A percentile compares a stretch with the other conserved stretches of the same genome.
Conservation (phyloP, 805 yeast species). For the Kodamaea leandrae region DNA sequence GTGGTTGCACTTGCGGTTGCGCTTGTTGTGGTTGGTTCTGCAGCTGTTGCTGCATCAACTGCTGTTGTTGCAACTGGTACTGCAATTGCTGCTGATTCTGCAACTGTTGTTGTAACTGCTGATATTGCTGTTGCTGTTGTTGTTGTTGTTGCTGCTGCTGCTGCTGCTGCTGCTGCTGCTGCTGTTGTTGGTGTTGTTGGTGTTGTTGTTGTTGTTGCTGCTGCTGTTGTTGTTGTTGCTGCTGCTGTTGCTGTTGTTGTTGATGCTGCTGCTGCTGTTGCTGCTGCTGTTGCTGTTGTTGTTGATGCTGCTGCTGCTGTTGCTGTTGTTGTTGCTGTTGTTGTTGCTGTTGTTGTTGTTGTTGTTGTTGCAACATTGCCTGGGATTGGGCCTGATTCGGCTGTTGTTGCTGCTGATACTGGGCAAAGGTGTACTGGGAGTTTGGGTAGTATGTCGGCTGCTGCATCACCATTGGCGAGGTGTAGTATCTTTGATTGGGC, state of each 20-base stretch:
- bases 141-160: constrained; percentile 11
- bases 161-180: constrained; percentile 8
- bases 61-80: too few species aligned
- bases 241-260: constrained; percentile 5
- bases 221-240: constrained; percentile 10
- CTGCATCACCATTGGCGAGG: constrained; percentile 24
- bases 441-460: constrained; percentile 20
- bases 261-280: constrained; percentile 9
- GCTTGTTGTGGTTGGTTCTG: constrained; percentile 1
- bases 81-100: constrained; percentile 5
- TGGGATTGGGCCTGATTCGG: constrained; percentile 13
- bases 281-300: constrained; percentile 5
- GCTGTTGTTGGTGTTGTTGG: constrained; percentile 5
- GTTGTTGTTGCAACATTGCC: constrained; percentile 13
- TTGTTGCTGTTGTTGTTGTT: constrained; percentile 13
- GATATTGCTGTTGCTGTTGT: constrained; percentile 10
- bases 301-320: constrained; percentile 7
- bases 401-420: constrained; percentile 8
- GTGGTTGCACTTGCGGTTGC: constrained; percentile 4
- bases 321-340: constrained; percentile 11
- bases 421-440: constrained; percentile 14
- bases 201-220: constrained; percentile 8
- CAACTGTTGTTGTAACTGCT: constrained; percentile 10
- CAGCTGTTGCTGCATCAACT: constrained; percentile 3
- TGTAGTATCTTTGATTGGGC: constrained; percentile 19